Percentiles rank a stretch among this genome's conserved stretches.
These are phyloP conservation scores for Drosera capensis DNA, from an alignment of 148 eudicot species.

Conservation along the genomic window DNA sequence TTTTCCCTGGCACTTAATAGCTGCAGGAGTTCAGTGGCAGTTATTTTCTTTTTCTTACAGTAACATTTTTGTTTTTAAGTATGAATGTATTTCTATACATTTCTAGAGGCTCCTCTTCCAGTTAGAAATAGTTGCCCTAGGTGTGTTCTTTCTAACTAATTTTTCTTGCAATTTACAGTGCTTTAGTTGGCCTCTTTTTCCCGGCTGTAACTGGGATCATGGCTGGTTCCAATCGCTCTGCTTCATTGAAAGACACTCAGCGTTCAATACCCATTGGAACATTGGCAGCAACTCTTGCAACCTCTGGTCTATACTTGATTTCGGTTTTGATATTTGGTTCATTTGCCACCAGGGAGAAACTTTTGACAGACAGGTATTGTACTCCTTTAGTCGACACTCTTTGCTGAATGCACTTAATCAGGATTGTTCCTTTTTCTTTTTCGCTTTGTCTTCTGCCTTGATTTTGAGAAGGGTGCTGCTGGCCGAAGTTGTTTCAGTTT, in stretches of 20 bases:
- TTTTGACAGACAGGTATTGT: slow-evolving; percentile 94
- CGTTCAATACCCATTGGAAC: slow-evolving; percentile 93
- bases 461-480: too few species aligned
- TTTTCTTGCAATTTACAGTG: slow-evolving; percentile 36
- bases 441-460: too few species aligned
- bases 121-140: too few species aligned
- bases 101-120: too few species aligned
- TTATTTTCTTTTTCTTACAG: too few species aligned
- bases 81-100: too few species aligned
- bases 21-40: too few species aligned
- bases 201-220: slow-evolving; percentile 99
- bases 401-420: background rate
- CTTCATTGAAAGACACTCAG: slow-evolving; percentile 90
- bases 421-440: too few species aligned
- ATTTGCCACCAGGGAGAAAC: slow-evolving; percentile 84
- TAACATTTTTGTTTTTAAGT: too few species aligned
- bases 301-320: slow-evolving; percentile 53
- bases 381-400: slow-evolving; percentile 1
- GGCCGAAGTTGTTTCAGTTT: too few species aligned
- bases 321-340: slow-evolving; percentile 84
- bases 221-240: slow-evolving; percentile 98
- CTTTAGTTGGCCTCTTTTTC: slow-evolving; percentile 96
- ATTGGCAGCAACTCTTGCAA: slow-evolving; percentile 76
- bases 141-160: background rate
- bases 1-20: too few species aligned